Evolutionary conservation across 2,329 filamentous ascomycete species (phyloP), one percentile per base, ranked within the genome.

Genomic region (Hypoxylon sp.): DNA sequence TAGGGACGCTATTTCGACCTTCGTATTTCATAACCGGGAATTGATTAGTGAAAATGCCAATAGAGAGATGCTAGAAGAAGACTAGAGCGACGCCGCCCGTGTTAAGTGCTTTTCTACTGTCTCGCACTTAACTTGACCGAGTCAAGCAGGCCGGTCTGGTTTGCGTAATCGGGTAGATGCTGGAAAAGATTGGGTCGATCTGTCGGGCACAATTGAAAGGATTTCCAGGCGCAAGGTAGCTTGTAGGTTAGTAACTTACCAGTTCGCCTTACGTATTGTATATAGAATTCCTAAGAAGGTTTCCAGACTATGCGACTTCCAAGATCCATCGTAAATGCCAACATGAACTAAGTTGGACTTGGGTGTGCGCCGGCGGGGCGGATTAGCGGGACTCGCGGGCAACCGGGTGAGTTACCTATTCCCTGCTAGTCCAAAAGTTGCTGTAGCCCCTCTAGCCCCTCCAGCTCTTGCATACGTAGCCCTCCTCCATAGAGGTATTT

Each of bases 1-100:
- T 68, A 65, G 58, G 68, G 65, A 57, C 61, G 58, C 62, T 68
- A 65, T 66, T 55, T 70, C 51, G 58, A 66, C 35, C 55, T 66
- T 68, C 54, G 68, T 59, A 65, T 60, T 57, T 67, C 48, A 64
- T 68, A 57, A 65, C 58, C 59, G 50, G 62, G 65, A 65, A 68
- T 58, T 53, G 50, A 48, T 65, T 61, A 62, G 61, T 55, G 33
- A 37, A 52, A 44, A 10, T 62, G 65, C 65, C 65, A 68, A 70
- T 65, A 60, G 56, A 59, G 50, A 50, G 50, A 29, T 66, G 31
- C 67, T 70, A 42, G 57, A 63, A 63, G 35, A 31, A 54, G 65
- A 59, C 62, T 68, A 68, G 62, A 66, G 57, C 42, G 58, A 19
- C 65, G 68, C 65, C 62, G 65, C 59, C 53, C 61, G 54, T 61